phyloP scores from a whole-genome alignment of 441 rosid genomes.

The Pelargonium myrrhifolium region DNA sequence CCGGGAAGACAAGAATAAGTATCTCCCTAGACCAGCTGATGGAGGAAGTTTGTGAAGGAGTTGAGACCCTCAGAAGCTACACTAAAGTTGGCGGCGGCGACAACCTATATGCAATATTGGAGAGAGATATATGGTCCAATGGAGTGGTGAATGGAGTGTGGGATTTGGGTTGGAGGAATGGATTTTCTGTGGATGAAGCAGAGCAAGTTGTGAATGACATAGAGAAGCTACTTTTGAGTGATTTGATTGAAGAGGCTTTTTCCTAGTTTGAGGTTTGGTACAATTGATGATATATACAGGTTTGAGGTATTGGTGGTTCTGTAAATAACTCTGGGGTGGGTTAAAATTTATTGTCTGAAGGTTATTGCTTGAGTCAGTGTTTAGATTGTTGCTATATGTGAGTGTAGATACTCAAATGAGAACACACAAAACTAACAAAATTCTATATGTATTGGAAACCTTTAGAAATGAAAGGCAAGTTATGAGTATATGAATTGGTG shows the following conservation, averaged over 20 bases:
- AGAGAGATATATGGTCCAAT: slow-evolving; percentile 44
- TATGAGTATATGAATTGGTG: too few relatives aligned
- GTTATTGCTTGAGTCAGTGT: too few relatives aligned
- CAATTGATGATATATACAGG: slow-evolving; percentile 11
- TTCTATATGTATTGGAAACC: too few relatives aligned
- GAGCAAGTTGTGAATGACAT: slow-evolving; percentile 48
- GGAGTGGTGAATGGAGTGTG: slow-evolving; percentile 54
- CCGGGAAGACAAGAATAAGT: slow-evolving; percentile 23
- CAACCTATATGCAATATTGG: slow-evolving; percentile 36
- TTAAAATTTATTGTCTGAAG: background rate
- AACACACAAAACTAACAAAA: too few relatives aligned
- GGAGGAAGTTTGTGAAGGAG: slow-evolving; percentile 44
- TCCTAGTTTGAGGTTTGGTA: slow-evolving; percentile 17
- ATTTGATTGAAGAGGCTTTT: slow-evolving; percentile 50
- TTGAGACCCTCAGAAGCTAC: slow-evolving; percentile 42
- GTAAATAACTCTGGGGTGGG: slow-evolving; percentile 18
- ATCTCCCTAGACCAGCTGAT: slow-evolving; percentile 44
- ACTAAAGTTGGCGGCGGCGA: slow-evolving; percentile 27
- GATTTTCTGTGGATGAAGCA: slow-evolving; percentile 40
- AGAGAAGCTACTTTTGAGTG: slow-evolving; percentile 44
- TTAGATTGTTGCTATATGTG: too few relatives aligned
- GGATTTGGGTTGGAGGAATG: slow-evolving; percentile 77
- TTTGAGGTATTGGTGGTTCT: slow-evolving; percentile 9
- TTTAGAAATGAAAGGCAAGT: too few relatives aligned
- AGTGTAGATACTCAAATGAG: too few relatives aligned